These are phyloP conservation scores for Chaetoscypha palmicola DNA, from an alignment of 2,329 filamentous ascomycete genomes.

Conservation along the genomic window DNA sequence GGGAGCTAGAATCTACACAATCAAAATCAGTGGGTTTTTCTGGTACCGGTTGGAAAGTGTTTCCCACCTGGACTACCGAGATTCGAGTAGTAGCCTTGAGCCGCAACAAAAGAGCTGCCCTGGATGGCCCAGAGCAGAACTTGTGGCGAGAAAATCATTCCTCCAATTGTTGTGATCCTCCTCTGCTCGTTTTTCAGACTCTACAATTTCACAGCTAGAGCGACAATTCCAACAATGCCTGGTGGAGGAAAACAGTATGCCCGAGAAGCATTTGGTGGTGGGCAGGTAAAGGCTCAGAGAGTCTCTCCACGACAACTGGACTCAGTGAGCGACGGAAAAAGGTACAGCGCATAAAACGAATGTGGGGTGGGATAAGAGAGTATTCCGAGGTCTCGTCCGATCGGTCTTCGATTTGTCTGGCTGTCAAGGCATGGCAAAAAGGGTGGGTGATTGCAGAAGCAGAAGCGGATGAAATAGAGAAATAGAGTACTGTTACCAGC, in stretches of 20 bases:
- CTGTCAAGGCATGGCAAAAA: conserved; percentile 6
- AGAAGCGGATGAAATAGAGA: conserved; percentile 3
- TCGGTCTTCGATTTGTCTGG: neutral
- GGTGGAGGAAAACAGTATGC: neutral
- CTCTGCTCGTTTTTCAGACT: neutral
- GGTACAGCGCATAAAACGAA: conserved; percentile 3
- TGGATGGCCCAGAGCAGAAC: conserved; percentile 14
- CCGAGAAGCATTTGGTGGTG: neutral
- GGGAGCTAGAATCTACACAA: neutral
- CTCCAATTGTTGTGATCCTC: conserved; percentile 2
- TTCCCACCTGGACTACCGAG: conserved; percentile 14
- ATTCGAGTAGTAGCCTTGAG: neutral
- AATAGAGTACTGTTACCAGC: conserved; percentile 5
- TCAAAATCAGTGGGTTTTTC: neutral
- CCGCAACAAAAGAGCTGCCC: conserved; percentile 9
- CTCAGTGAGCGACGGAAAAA: neutral
- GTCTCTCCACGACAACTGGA: neutral
- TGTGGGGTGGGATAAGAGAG: conserved; percentile 2
- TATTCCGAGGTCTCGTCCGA: neutral
- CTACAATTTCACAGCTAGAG: too few species aligned
- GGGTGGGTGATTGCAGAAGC: conserved; percentile 1
- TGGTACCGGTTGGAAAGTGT: neutral
- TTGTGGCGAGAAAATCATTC: conserved; percentile 14
- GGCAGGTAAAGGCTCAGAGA: neutral
- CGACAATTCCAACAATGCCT: too few species aligned